Conservation (phyloP, 2,329 filamentous ascomycete genomes). For the Pseudogymnoascus sp. region DNA sequence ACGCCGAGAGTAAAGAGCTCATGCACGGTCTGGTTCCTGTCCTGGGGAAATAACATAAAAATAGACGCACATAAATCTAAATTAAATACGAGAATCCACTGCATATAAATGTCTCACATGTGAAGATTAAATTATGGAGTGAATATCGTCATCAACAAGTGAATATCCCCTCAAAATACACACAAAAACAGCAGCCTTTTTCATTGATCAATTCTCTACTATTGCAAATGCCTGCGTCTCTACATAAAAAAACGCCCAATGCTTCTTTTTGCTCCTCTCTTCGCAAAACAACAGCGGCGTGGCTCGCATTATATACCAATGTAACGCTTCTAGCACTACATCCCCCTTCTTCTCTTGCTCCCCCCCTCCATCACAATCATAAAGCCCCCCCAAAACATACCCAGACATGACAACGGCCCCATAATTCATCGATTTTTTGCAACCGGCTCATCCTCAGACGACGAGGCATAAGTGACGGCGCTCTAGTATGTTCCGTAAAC, state of each 20-base stretch:
- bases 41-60: neutral
- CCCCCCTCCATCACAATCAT: neutral
- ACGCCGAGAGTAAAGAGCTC: neutral
- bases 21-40: neutral
- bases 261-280: conserved; percentile 10
- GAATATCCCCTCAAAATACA: neutral
- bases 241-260: conserved; percentile 6
- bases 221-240: conserved; percentile 2
- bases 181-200: neutral
- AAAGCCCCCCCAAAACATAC: neutral
- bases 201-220: conserved; percentile 10
- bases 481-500: conserved; percentile 4
- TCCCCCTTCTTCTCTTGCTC: neutral
- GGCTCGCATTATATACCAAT: conserved; percentile 10
- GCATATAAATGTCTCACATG: neutral
- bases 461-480: neutral
- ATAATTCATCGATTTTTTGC: conserved; percentile 4
- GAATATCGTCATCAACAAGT: neutral
- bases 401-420: neutral
- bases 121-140: neutral
- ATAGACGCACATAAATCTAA: neutral
- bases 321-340: conserved; percentile 6
- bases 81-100: neutral
- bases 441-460: neutral
- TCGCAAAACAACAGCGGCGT: conserved; percentile 3